Evolutionary conservation across 208 protist species (phyloP), one percentile per base, ranked within the genome.

Genomic region (Leishmania guyanensis): DNA sequence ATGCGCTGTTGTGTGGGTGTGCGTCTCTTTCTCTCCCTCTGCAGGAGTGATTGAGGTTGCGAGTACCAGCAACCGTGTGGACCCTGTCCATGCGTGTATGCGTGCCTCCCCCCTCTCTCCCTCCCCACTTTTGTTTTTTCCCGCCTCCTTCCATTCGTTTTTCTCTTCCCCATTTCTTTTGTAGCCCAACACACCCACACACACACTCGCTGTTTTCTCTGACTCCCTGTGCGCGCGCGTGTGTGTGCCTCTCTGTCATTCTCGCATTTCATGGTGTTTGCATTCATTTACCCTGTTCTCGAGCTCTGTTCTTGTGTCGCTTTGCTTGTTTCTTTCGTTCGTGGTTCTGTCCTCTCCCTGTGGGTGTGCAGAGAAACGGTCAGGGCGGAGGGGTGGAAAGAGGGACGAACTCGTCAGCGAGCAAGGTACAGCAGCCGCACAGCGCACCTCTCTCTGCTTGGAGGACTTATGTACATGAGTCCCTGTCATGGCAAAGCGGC

Each of bases 221-320:
- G 29, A 43, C 29, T 64, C 26, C 5, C 22, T 64, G 58, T 20
- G 5, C 26, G 58, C 58, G 22, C 20, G 58, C 22, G 33, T 68
- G 54, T 79, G 64, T 76, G n/a, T 79, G 29, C 72, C 39, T 62
- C 20, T 77, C 10, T 81, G 53, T 50, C 43, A 46, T 46, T 46
- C 43, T 46, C 43, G 43, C 43, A 46, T 46, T 46, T 46, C 4
- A 46, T 46, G 43, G 43, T 46, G 43, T 46, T 46, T 46, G 43
- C 43, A 4, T 46, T 4, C 43, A 46, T 46, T 46, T 46, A 46
- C 43, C 43, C 43, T 6, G 43, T 46, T 46, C 43, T 46, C 43
- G 4, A 46, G 43, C 43, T 46, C 43, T 46, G 43, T 46, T 46
- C 43, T 46, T 46, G 43, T 46, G 43, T 22, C 26, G 29, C 12